Percentiles rank a stretch among this genome's conserved stretches.
Conservation (phyloP, 495 filamentous ascomycete genomes). For the Xylaria nigripes region DNA sequence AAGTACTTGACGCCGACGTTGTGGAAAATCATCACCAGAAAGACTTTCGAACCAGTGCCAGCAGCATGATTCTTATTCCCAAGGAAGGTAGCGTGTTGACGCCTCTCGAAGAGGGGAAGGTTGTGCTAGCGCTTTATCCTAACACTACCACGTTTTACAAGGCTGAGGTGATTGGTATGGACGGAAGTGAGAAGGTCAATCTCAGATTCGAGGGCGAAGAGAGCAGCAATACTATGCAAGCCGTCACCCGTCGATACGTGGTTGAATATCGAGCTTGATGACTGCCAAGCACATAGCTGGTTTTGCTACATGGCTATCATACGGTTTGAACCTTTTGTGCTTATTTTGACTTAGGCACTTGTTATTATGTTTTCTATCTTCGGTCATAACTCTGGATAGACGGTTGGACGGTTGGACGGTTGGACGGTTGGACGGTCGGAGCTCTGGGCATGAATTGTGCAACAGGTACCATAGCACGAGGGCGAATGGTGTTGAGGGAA, state of each 20-base stretch:
- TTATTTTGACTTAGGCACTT: too few relatives aligned
- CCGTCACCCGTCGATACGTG: conserved; percentile 71
- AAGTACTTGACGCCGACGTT: conserved; percentile 88
- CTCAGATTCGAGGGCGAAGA: conserved; percentile 84
- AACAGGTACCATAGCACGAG: not conserved
- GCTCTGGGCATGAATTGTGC: not conserved
- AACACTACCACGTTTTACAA: conserved; percentile 96
- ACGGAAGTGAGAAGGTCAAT: conserved; percentile 42
- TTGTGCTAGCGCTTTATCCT: conserved; percentile 75
- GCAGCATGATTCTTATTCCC: conserved; percentile 72
- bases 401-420: not conserved
- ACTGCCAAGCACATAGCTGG: conserved; percentile 24
- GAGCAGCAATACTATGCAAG: conserved; percentile 66
- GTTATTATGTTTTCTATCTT: too few relatives aligned
- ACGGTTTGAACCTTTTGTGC: conserved; percentile 12
- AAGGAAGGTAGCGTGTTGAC: conserved; percentile 52
- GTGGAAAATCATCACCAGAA: conserved; percentile 69
- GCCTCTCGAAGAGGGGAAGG: conserved; percentile 68
- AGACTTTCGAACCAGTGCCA: conserved; percentile 70
- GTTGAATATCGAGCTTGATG: conserved; percentile 53
- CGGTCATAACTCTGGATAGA: too few relatives aligned
- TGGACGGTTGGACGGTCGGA: not conserved
- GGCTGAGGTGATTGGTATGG: conserved; percentile 78
- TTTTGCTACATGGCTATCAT: not conserved
- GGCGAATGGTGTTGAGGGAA: conserved; percentile 5